A percentile compares a stretch with the other conserved stretches of the same genome.
Conservation (phyloP, 768 basidiomycete species). For the Pleurotus cornucopiae region DNA sequence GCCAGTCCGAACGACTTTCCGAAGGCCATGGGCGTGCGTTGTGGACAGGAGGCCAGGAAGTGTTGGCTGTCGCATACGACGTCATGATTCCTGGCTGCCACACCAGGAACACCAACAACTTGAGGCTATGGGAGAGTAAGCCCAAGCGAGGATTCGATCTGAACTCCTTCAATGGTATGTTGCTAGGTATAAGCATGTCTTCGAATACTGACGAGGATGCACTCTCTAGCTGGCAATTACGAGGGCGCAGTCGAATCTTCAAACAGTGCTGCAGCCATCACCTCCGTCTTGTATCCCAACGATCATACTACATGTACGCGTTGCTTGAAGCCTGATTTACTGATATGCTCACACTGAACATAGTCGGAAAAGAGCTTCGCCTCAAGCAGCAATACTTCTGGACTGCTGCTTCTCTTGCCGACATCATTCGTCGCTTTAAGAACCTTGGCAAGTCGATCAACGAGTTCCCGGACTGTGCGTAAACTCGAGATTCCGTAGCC, state of each 20-base stretch:
- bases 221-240: constrained; percentile 77
- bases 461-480: constrained; percentile 79
- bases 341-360: background rate
- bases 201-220: background rate
- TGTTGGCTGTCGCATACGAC: constrained; percentile 90
- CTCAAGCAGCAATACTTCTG: constrained; percentile 98
- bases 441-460: constrained; percentile 77
- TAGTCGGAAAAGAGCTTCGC: constrained; percentile 83
- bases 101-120: constrained; percentile 86
- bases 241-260: constrained; percentile 84
- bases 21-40: constrained; percentile 58
- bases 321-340: background rate
- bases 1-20: constrained; percentile 63
- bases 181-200: background rate
- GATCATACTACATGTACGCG: constrained; percentile 56
- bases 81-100: constrained; percentile 85
- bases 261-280: constrained; percentile 90
- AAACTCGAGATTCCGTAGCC: background rate
- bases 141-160: constrained; percentile 90
- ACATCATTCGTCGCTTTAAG: constrained; percentile 92
- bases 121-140: constrained; percentile 81
- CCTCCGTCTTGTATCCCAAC: constrained; percentile 93
- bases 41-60: constrained; percentile 92
- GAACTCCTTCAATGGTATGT: constrained; percentile 87
- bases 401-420: constrained; percentile 84